Base-by-base conservation (phyloP, 305 asterid genomes). In the Salvia sclarea region DNA sequence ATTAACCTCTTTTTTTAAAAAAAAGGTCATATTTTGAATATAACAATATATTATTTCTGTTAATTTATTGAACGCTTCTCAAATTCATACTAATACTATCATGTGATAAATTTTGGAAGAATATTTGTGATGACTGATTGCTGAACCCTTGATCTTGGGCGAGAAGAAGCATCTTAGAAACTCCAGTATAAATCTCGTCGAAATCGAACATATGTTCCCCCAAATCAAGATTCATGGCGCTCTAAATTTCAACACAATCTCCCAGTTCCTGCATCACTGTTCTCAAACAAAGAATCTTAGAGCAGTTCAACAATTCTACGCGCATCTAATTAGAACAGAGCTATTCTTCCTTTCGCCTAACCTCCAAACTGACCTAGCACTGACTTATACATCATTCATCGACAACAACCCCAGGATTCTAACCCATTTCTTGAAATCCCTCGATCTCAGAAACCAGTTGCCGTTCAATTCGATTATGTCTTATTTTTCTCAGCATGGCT, bases 391-490 rank as follows among this genome's bases (percentile, higher is more conserved):
- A 28, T 10, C 81, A 18, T 78, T 81, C 66, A 61, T 47, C 53
- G 14, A 69, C 60, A 21, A 55, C 40, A 68, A 71, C 66, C 22
- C 37, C 4, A 38, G 47, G 61, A 57, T 68, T 44, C 75, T 92
- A 50, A 75, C 81, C 66, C 68, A 56, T 43, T 82, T 85, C 73
- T 66, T 84, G 73, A 86, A 81, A 76, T 82, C 76, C 76, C 82
- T 86, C 80, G 58, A 73, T 59, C 81, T 70, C 79, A 68, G 41
- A 57, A 87, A 87, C 79, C 87, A 94, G 6, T 55, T 93, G 52
- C 89, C 92, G 16, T 88, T 93, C 49, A 90, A 90, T 77, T 82
- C 95, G 53, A 80, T 91, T 10, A 74, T 93, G 31, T 87, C 97
- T 13, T 85, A 80, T 16, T 86, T 91, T 69, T 81, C 85, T 48